A percentile compares a stretch with the other conserved stretches of the same genome.
Conservation (phyloP, 2,329 filamentous ascomycete genomes). For the Plenodomus lindquistii region DNA sequence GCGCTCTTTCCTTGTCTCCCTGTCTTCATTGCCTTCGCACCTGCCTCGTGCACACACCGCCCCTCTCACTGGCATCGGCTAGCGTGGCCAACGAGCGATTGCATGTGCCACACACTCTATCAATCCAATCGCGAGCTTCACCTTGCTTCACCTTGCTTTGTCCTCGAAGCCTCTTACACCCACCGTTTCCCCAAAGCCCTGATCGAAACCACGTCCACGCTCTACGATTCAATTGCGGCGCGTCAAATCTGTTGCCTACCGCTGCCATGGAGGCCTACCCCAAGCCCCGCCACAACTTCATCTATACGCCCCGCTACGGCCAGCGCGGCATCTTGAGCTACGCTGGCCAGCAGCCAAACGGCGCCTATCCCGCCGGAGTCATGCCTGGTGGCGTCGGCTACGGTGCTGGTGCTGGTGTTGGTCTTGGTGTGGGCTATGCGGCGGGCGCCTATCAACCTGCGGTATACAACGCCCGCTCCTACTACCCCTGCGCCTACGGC, state of each 20-base stretch:
- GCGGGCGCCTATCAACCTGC: constrained; percentile 19
- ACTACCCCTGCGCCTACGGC: constrained; percentile 18
- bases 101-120: constrained; percentile 2
- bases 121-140: background rate
- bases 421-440: constrained; percentile 3
- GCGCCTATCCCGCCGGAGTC: constrained; percentile 28
- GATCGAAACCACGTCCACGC: constrained; percentile 1
- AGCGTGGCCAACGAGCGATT: background rate
- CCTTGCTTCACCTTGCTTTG: constrained; percentile 14
- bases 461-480: constrained; percentile 29
- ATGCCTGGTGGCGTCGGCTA: constrained; percentile 20
- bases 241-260: background rate
- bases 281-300: constrained; percentile 39
- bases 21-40: constrained; percentile 11
- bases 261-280: constrained; percentile 26
- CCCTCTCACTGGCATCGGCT: constrained; percentile 13
- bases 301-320: constrained; percentile 34
- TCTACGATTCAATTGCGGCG: background rate
- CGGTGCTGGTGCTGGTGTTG: constrained; percentile 15
- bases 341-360: constrained; percentile 32
- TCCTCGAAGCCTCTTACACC: constrained; percentile 1
- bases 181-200: constrained; percentile 1
- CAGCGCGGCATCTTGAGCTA: constrained; percentile 34
- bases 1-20: constrained; percentile 10
- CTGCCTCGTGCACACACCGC: constrained; percentile 16